These are phyloP conservation scores for Hemerocallis citrina DNA, from an alignment of 106 monocot genomes.

Conservation along the genomic window DNA sequence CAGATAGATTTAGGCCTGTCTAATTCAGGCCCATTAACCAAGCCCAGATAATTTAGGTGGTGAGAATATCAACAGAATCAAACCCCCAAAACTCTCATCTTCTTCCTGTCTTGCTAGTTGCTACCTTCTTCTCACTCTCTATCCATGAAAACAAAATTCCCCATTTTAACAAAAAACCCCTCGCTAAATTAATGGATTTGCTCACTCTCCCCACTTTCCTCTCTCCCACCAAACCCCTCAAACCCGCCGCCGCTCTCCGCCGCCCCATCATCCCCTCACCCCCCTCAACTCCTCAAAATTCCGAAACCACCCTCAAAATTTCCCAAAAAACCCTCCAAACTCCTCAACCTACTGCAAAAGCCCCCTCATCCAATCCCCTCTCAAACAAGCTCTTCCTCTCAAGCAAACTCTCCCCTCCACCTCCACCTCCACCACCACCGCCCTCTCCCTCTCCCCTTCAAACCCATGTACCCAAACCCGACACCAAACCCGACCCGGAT, in stretches of 20 bases:
- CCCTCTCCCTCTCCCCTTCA: constrained; percentile 9
- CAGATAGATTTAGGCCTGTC: too few species aligned
- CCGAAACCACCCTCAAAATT: background rate
- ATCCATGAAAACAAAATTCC: background rate
- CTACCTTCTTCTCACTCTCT: background rate
- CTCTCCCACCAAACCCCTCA: constrained; percentile 11
- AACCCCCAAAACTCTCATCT: too few species aligned
- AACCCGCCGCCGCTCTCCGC: constrained; percentile 15
- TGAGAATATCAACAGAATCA: too few species aligned
- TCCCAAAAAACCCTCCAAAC: constrained; percentile 10
- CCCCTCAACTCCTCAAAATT: background rate
- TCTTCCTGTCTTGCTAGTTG: too few species aligned
- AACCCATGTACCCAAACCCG: background rate
- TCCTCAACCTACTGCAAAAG: background rate
- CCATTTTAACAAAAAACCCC: background rate
- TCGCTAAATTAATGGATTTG: constrained; percentile 24
- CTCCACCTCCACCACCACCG: constrained; percentile 39
- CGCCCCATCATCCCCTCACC: constrained; percentile 16
- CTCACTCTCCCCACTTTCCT: constrained; percentile 28
- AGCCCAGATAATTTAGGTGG: too few species aligned
- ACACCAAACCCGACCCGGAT: background rate
- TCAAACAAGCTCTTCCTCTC: constrained; percentile 76
- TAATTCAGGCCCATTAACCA: too few species aligned
- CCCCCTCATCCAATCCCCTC: constrained; percentile 40
- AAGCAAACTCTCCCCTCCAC: constrained; percentile 61